These are phyloP conservation scores for Straminergon stramineum DNA, from an alignment of 225 moss, liverwort and hornwort species.

Conservation along the genomic window DNA sequence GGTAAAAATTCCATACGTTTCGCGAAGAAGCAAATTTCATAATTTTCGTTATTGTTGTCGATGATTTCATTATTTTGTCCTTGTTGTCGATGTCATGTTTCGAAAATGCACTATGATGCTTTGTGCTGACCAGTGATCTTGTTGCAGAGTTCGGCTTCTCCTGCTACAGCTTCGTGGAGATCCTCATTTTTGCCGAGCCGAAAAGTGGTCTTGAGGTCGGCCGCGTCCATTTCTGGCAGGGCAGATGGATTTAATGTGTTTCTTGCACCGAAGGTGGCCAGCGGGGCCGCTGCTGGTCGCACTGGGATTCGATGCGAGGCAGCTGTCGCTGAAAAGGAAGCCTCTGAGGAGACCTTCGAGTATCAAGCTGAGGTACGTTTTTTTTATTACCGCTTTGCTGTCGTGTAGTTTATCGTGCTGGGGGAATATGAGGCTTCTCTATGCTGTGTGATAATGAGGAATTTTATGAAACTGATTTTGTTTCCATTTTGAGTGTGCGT, in stretches of 20 bases:
- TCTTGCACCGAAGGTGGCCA: slow-evolving; percentile 6
- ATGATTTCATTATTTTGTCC: background rate
- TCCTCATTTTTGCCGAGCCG: slow-evolving; percentile 29
- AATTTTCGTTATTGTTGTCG: background rate
- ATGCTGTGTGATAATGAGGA: background rate
- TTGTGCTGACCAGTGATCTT: background rate
- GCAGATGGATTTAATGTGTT: slow-evolving; percentile 18
- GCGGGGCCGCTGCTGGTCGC: background rate
- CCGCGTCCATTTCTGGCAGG: slow-evolving; percentile 30
- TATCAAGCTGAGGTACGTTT: slow-evolving; percentile 82
- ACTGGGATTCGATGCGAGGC: slow-evolving; percentile 59
- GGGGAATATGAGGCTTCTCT: background rate
- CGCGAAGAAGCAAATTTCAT: background rate
- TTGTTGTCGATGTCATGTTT: background rate
- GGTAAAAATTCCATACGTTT: background rate
- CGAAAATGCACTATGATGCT: background rate
- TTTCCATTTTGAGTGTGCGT: background rate
- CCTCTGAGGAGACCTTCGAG: slow-evolving; percentile 72
- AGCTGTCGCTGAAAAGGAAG: slow-evolving; percentile 79
- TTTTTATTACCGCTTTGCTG: background rate
- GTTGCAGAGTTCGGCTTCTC: slow-evolving; percentile 10
- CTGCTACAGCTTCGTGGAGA: background rate
- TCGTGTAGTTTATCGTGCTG: background rate
- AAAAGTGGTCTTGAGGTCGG: slow-evolving; percentile 21
- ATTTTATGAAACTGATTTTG: background rate